Evolutionary conservation across 164 flowering plant genomes (phyloP).

Genomic region (Magnolia kwangsiensis): DNA sequence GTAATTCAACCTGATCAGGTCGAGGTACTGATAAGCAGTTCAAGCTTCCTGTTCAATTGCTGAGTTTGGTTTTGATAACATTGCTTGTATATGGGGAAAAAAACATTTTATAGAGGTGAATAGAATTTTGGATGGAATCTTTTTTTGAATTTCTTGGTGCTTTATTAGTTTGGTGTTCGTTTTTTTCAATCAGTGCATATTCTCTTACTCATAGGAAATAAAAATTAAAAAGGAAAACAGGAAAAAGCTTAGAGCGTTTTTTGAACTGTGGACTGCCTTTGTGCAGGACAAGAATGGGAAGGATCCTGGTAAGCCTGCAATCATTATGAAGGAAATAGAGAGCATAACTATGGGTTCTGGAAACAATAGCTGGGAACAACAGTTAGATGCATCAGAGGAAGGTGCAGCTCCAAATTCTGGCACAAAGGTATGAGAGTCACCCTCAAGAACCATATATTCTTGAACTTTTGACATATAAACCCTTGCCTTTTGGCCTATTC

Average conservation of each 20-base stretch:
- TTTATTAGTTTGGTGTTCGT: not conserved
- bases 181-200: not conserved
- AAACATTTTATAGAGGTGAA: not conserved
- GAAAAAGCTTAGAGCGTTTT: not conserved
- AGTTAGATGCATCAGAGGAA: slow-evolving; percentile 18
- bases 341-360: slow-evolving; percentile 9
- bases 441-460: not conserved
- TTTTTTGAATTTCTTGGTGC: not conserved
- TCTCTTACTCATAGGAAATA: not conserved
- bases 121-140: not conserved
- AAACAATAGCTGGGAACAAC: slow-evolving; percentile 11
- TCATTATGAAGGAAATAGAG: slow-evolving; percentile 25
- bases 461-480: too few relatives aligned
- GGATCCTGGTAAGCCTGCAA: slow-evolving; percentile 16
- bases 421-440: slow-evolving; percentile 17
- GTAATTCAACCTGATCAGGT: slow-evolving; percentile 27
- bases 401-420: slow-evolving; percentile 15
- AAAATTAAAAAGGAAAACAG: not conserved
- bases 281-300: slow-evolving; percentile 26
- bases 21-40: slow-evolving; percentile 32
- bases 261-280: not conserved
- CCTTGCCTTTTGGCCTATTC: too few relatives aligned
- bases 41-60: slow-evolving; percentile 1
- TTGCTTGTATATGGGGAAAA: not conserved
- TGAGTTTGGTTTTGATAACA: not conserved